A percentile compares a stretch with the other conserved stretches of the same genome.
Conservation (phyloP, 2,329 filamentous ascomycete species). For the Sphaerulina populicola region DNA sequence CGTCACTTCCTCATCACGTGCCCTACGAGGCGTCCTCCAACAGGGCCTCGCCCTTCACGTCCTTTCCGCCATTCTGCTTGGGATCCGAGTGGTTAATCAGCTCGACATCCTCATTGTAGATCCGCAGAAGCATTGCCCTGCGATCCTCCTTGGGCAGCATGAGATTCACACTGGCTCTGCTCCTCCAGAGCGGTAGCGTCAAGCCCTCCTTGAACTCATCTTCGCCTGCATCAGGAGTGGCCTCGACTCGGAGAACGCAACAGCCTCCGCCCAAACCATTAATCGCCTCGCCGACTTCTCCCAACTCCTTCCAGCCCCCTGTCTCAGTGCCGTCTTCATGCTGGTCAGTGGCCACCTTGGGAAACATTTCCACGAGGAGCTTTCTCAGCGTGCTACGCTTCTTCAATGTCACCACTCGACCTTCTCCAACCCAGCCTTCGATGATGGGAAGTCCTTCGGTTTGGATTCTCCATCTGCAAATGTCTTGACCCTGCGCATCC, state of each 20-base stretch:
- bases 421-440: conserved; percentile 77
- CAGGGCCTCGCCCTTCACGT: conserved; percentile 5
- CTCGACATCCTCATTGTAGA: conserved; percentile 83
- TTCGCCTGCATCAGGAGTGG: conserved; percentile 19
- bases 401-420: conserved; percentile 64
- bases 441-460: conserved; percentile 86
- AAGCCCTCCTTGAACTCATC: conserved; percentile 64
- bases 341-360: conserved; percentile 53
- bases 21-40: no score
- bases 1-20: no score
- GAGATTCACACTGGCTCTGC: conserved; percentile 81
- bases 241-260: conserved; percentile 70
- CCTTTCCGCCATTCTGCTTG: conserved; percentile 14
- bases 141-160: conserved; percentile 98
- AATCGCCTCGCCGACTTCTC: conserved; percentile 80
- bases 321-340: conserved; percentile 39
- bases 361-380: conserved; percentile 93
- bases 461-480: conserved; percentile 92
- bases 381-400: conserved; percentile 71
- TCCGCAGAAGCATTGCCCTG: conserved; percentile 75
- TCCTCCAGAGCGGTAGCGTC: conserved; percentile 90
- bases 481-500: conserved; percentile 74
- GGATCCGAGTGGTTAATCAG: conserved; percentile 57
- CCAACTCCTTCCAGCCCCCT: conserved; percentile 64
- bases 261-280: conserved; percentile 79